Percentiles rank a stretch among this genome's conserved stretches.
These are phyloP conservation scores for Emydomyces testavorans DNA, from an alignment of 2,329 filamentous ascomycete genomes.

Conservation along the genomic window DNA sequence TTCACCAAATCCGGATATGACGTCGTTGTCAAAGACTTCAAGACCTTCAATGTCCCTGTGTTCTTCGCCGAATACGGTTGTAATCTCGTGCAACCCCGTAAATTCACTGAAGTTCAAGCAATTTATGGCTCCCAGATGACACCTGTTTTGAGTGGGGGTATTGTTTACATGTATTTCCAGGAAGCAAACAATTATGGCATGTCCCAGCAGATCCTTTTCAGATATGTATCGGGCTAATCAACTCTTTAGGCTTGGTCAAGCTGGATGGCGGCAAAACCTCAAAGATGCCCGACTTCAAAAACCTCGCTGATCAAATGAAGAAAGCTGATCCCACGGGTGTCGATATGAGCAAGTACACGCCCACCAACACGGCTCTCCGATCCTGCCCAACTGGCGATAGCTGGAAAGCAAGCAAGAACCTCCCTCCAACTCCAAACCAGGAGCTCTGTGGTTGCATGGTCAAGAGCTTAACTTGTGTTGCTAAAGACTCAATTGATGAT, in stretches of 20 bases:
- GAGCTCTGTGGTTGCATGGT: conserved; percentile 79
- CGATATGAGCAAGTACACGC: conserved; percentile 55
- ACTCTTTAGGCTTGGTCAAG: conserved; percentile 37
- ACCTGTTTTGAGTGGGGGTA: conserved; percentile 80
- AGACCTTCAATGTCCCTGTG: conserved; percentile 77
- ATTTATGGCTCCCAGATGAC: conserved; percentile 77
- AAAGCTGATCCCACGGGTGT: conserved; percentile 56
- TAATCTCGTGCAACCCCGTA: conserved; percentile 61
- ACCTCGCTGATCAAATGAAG: conserved; percentile 58
- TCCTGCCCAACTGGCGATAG: conserved; percentile 56
- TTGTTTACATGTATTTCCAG: conserved; percentile 98
- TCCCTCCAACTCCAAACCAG: conserved; percentile 72
- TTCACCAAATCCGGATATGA: conserved; percentile 69
- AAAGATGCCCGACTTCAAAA: conserved; percentile 62
- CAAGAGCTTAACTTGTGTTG: conserved; percentile 58
- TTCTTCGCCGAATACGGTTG: conserved; percentile 99
- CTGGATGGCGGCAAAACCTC: conserved; percentile 53
- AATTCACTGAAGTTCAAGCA: conserved; percentile 72
- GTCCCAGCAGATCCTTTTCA: conserved; percentile 16
- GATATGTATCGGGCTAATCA: conserved; percentile 11
- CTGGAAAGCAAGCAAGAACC: conserved; percentile 58
- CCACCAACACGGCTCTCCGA: conserved; percentile 56
- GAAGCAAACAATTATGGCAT: conserved; percentile 77
- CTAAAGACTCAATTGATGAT: conserved; percentile 46
- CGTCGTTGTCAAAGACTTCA: conserved; percentile 73